Conservation (phyloP, 331 rosid genomes). For the Malus hybrid region DNA sequence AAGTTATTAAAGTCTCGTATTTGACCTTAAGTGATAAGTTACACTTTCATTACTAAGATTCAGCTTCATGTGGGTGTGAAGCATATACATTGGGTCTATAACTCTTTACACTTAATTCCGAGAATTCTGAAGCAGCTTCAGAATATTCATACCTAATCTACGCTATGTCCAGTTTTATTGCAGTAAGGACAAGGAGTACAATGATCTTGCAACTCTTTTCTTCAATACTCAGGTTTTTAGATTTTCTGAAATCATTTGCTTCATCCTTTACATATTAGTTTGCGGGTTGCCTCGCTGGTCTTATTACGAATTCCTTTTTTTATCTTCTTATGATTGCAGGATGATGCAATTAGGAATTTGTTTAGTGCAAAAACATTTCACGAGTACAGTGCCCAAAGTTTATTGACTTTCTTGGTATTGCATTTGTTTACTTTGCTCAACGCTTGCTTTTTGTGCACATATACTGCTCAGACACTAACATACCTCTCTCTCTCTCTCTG, state of each 20-base stretch:
- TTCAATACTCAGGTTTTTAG: slow-evolving; percentile 85
- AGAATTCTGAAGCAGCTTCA: not conserved
- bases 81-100: not conserved
- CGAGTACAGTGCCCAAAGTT: slow-evolving; percentile 89
- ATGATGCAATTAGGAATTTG: slow-evolving; percentile 97
- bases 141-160: slow-evolving; percentile 9
- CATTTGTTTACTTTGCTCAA: slow-evolving; percentile 15
- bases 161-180: slow-evolving; percentile 65
- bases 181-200: slow-evolving; percentile 85
- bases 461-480: not conserved
- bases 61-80: not conserved
- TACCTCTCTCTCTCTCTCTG: not conserved
- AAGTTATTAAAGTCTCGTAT: not conserved
- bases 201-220: slow-evolving; percentile 97
- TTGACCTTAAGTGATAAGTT: not conserved
- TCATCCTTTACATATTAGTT: not conserved
- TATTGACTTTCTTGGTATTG: slow-evolving; percentile 88
- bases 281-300: not conserved
- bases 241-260: slow-evolving; percentile 3
- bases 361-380: slow-evolving; percentile 96
- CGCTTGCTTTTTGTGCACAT: not conserved
- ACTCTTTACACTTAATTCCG: not conserved
- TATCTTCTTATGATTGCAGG: slow-evolving; percentile 42
- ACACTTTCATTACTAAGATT: not conserved
- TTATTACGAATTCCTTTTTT: not conserved